Evolutionary conservation across 495 filamentous ascomycete species (phyloP).

Genomic region (Thermothielavioides terrestris): DNA sequence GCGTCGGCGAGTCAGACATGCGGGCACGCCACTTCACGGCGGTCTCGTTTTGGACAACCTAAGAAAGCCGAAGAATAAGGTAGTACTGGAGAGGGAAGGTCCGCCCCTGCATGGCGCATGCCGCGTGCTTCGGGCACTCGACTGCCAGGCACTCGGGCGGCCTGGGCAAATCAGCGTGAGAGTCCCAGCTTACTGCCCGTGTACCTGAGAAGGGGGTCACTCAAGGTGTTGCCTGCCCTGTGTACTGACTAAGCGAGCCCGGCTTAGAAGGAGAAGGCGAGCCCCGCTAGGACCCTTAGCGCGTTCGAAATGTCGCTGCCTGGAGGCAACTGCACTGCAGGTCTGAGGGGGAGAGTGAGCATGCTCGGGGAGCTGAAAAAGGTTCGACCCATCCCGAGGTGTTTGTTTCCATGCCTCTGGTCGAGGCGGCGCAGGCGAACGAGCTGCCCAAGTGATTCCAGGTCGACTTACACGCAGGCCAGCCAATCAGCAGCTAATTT

Average conservation of each 20-base stretch:
- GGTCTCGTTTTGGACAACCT: no score
- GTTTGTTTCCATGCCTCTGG: neutral
- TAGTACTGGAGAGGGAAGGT: neutral
- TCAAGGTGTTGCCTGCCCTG: neutral
- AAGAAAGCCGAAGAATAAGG: neutral
- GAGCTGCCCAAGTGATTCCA: neutral
- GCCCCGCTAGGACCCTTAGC: slow-evolving; percentile 4
- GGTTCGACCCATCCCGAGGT: neutral
- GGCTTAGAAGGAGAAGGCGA: neutral
- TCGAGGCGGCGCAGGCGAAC: neutral
- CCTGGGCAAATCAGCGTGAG: neutral
- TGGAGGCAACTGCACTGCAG: no score
- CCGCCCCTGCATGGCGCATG: neutral
- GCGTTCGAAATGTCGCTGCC: slow-evolving; percentile 6
- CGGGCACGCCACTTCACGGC: no score
- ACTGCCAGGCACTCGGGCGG: neutral
- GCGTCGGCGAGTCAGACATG: neutral
- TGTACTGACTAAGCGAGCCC: slow-evolving; percentile 7
- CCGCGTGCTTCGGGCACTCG: neutral
- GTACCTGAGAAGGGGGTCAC: no score
- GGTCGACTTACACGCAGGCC: neutral
- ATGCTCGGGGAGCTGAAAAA: neutral
- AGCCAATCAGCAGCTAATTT: neutral
- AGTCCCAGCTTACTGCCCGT: no score
- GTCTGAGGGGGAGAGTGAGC: no score